Conservation (phyloP, 139 green algal genomes). For the Asterochloris sp. region DNA sequence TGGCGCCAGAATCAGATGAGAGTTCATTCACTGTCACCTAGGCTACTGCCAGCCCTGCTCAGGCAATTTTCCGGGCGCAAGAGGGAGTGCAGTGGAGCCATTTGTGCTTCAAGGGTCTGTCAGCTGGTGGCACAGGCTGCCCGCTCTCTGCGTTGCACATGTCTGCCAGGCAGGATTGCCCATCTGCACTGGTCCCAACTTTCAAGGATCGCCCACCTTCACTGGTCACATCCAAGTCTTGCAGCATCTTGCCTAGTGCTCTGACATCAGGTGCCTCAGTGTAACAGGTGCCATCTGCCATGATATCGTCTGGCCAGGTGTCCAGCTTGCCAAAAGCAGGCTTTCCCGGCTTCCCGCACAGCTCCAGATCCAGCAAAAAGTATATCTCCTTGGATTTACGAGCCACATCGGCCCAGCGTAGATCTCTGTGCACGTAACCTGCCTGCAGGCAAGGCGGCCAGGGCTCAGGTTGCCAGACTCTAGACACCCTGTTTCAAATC, state of each 20-base stretch:
- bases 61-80: too few species aligned
- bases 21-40: too few species aligned
- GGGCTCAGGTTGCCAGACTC: background rate
- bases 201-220: background rate
- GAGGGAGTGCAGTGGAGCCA: too few species aligned
- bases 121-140: too few species aligned
- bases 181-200: too few species aligned
- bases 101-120: too few species aligned
- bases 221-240: background rate
- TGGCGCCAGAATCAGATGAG: too few species aligned
- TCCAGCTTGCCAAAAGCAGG: background rate
- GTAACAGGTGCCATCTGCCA: background rate
- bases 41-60: too few species aligned
- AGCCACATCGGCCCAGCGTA: conserved; percentile 7
- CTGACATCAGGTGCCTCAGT: conserved; percentile 1
- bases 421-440: background rate
- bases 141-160: too few species aligned
- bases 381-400: background rate
- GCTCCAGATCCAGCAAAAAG: conserved; percentile 11
- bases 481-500: background rate
- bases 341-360: background rate
- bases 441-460: background rate
- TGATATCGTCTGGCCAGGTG: background rate
- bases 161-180: too few species aligned
- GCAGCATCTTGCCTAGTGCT: background rate